phyloP scores from a whole-genome alignment of 2,329 filamentous ascomycete species.

The Fusarium tupiense region DNA sequence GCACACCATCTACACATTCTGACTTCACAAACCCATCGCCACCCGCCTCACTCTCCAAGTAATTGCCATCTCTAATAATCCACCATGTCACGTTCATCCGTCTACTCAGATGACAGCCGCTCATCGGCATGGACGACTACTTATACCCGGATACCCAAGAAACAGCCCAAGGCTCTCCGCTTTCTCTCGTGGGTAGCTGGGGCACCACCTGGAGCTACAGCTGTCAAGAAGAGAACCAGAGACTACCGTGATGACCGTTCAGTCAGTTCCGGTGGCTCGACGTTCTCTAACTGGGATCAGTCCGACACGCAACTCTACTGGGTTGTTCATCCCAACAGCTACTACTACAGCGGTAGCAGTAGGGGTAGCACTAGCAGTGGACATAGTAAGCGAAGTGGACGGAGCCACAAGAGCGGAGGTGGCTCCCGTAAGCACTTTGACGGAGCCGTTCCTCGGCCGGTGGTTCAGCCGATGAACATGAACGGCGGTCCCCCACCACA shows the following conservation, averaged over 20 bases:
- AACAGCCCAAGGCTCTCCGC: slow-evolving; percentile 33
- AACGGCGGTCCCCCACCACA: slow-evolving; percentile 26
- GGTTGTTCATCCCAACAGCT: slow-evolving; percentile 29
- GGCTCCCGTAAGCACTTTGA: slow-evolving; percentile 40
- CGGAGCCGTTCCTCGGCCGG: slow-evolving; percentile 34
- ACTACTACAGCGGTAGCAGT: slow-evolving; percentile 29
- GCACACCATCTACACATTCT: slow-evolving; percentile 6
- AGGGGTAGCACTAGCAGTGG: slow-evolving; percentile 30
- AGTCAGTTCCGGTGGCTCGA: slow-evolving; percentile 30
- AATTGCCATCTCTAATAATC: neutral
- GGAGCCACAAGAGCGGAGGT: slow-evolving; percentile 29
- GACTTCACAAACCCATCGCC: slow-evolving; percentile 3
- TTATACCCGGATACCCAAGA: slow-evolving; percentile 40
- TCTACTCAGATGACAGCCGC: slow-evolving; percentile 37
- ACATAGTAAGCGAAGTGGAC: slow-evolving; percentile 29
- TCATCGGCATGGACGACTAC: slow-evolving; percentile 41
- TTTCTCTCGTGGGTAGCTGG: slow-evolving; percentile 45
- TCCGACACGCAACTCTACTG: slow-evolving; percentile 41
- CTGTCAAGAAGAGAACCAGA: slow-evolving; percentile 43
- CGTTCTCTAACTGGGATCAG: slow-evolving; percentile 34
- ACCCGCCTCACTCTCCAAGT: slow-evolving; percentile 26
- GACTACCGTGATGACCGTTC: slow-evolving; percentile 41
- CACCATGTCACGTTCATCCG: slow-evolving; percentile 32
- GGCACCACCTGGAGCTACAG: slow-evolving; percentile 36
- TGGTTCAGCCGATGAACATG: slow-evolving; percentile 28